Evolutionary conservation across 805 yeast species (phyloP).

Genomic region (Myxozyma melibiosi): DNA sequence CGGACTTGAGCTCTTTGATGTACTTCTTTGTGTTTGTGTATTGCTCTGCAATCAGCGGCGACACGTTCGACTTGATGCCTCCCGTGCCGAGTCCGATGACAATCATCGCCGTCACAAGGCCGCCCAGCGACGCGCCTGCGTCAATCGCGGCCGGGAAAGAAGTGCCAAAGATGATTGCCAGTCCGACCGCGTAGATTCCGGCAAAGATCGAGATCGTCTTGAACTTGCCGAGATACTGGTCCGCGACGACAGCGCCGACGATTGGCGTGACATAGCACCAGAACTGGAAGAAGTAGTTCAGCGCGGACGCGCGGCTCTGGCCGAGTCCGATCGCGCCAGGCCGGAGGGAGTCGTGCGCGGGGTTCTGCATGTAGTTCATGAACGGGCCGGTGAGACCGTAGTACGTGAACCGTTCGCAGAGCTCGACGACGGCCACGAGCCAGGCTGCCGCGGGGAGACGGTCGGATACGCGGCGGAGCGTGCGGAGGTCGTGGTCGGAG

Average conservation of each 20-base stretch:
- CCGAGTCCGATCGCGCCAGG: conserved; percentile 63
- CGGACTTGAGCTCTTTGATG: conserved; percentile 58
- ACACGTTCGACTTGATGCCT: conserved; percentile 75
- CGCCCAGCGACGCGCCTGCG: conserved; percentile 60
- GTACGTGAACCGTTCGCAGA: conserved; percentile 79
- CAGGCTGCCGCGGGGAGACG: conserved; percentile 57
- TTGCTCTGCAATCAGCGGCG: conserved; percentile 76
- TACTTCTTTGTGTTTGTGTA: conserved; percentile 62
- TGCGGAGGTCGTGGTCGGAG: conserved; percentile 56
- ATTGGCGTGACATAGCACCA: conserved; percentile 83
- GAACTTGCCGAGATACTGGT: conserved; percentile 72
- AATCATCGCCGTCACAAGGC: conserved; percentile 58
- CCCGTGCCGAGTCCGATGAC: conserved; percentile 78
- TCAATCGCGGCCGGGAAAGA: conserved; percentile 62
- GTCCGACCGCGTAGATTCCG: conserved; percentile 61
- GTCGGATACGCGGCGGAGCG: conserved; percentile 57
- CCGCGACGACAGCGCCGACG: conserved; percentile 74
- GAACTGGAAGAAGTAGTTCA: conserved; percentile 74
- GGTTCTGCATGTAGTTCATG: conserved; percentile 74
- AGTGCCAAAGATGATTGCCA: conserved; percentile 65
- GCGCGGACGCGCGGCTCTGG: conserved; percentile 66
- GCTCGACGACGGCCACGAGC: conserved; percentile 70
- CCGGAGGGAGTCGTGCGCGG: conserved; percentile 45
- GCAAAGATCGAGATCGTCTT: conserved; percentile 66
- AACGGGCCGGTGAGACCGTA: conserved; percentile 77